Base-by-base conservation (phyloP, 2,329 filamentous ascomycete genomes). In the Rasamsonia emersonii region DNA sequence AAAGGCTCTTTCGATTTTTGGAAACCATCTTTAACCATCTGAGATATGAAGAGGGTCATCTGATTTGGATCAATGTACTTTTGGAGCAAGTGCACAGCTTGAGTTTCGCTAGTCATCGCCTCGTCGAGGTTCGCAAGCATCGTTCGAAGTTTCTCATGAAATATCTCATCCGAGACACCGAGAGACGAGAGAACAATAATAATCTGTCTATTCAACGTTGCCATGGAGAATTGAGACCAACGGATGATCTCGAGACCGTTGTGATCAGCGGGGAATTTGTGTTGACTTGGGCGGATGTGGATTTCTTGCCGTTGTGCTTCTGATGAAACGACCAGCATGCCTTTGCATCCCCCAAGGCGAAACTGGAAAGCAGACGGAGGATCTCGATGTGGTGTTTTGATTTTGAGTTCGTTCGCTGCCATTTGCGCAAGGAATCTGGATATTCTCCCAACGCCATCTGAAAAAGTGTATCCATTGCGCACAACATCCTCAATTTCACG, bases 371-470 rank as follows among this genome's bases (percentile, higher is more conserved):
- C 82, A 0, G 86, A 93, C 0, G 91, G 88, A 4, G 75, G 63
- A 4, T 70, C 59, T 2, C 68, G 59, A 5, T 59, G 59, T 2
- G 70, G 58, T 9, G 68, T 68, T 13, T 67, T 61, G 18, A 86
- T 53, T 1, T 71, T 70, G 39, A 93, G 73, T 42, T 91, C 81
- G 9, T 73, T 64, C 6, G 79, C 73, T 26, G 93, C 75, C 59
- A 91, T 74, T 17, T 76, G 65, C 0, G 86, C 83, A 14, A 94
- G 64, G 37, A 84, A 79, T 0, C 59, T 61, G 0, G 89, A 95
- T n/a, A 98, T 85, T 51, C 86, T 93, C 1, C 91, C 91, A 3
- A 96, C 83, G 0, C 91, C 91, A 49, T 98, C 91, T 0, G 83
- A 91, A 53, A 96, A 98, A 38, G 67, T 81, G 49, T 75, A 78